Evolutionary conservation across 371 early-diverging fungal species (phyloP), one percentile per base, ranked within the genome.

Genomic region (Mortierella sp.): DNA sequence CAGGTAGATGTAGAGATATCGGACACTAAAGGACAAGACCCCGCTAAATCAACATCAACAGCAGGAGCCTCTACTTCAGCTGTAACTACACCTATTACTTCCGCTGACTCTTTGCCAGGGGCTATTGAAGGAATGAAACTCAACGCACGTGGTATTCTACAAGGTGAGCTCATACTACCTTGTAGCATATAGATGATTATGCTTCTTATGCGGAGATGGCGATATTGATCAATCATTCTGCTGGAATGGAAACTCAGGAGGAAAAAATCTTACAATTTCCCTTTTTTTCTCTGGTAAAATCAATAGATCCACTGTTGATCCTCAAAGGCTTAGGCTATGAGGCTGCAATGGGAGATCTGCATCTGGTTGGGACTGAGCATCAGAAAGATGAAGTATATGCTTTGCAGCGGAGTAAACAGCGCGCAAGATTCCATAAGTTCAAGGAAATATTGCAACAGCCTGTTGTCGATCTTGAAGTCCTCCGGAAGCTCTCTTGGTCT

Each of bases 401-500:
- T 9, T 51, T 80, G 3, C 81, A 80, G 35, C 55, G 57, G 59
- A 80, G 71, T 47, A 73, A 80, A 19, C 74, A 76, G 51, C 69
- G 69, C 43, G 74, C 68, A 17, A 70, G 83, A 26, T 82, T 83
- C 47, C 70, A 84, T 55, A 93, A 94, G 67, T 95, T 96, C 75
- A 88, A 89, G 61, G 87, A 90, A 32, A 78, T 95, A 22, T 79
- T 96, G n/a, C 88, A 91, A 4, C 82, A 82, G 58, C 86, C 91
- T 0, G 93, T 92, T 64, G 89, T 95, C 2, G 96, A 96, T 83
- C 76, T 95, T 64, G 92, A 93, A 89, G 87, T 90, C 40, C 85
- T 97, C 29, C 85, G 92, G 40, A 90, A 91, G 72, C 84, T 96
- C 8, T 92, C 94, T 75, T 98, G 98, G 98, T 90, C 91, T 57